Percentiles rank a stretch among this genome's conserved stretches.
Conservation (phyloP, 306 rosid genomes). For the Fragaria vesca region DNA sequence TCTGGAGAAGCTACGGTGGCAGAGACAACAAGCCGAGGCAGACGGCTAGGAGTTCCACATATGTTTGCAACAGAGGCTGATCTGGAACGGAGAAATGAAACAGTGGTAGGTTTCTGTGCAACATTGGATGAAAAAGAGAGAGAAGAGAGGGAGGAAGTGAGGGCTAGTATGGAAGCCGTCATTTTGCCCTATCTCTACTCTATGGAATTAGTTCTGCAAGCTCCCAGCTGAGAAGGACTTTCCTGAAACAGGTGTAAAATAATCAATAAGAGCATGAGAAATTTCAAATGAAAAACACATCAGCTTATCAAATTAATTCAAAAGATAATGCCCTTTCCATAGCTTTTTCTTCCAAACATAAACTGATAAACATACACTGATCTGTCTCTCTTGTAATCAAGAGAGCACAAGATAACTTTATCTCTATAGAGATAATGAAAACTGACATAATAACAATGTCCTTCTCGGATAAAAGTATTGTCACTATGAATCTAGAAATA, state of each 20-base stretch:
- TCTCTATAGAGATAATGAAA: not conserved
- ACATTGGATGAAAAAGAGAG: conserved; percentile 81
- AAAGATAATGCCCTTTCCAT: not conserved
- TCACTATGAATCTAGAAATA: not conserved
- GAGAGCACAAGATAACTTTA: not conserved
- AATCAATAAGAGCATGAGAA: not conserved
- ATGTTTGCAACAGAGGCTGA: conserved; percentile 36
- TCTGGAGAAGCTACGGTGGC: conserved; percentile 54
- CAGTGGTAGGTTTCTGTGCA: conserved; percentile 45
- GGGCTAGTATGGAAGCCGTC: conserved; percentile 62
- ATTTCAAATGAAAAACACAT: not conserved
- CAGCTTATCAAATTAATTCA: not conserved
- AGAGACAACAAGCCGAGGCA: conserved; percentile 43
- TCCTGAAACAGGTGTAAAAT: not conserved
- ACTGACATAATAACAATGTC: not conserved
- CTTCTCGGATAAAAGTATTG: not conserved
- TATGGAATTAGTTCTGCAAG: conserved; percentile 2
- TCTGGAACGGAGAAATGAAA: conserved; percentile 34
- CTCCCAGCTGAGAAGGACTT: not conserved
- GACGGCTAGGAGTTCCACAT: not conserved
- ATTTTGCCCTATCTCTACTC: conserved; percentile 25
- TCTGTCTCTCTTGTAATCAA: not conserved
- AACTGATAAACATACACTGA: not conserved
- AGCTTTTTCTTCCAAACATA: not conserved
- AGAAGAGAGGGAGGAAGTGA: conserved; percentile 58